These are phyloP conservation scores for Schwanniomyces sp. DNA, from an alignment of 805 yeast species.

Conservation along the genomic window DNA sequence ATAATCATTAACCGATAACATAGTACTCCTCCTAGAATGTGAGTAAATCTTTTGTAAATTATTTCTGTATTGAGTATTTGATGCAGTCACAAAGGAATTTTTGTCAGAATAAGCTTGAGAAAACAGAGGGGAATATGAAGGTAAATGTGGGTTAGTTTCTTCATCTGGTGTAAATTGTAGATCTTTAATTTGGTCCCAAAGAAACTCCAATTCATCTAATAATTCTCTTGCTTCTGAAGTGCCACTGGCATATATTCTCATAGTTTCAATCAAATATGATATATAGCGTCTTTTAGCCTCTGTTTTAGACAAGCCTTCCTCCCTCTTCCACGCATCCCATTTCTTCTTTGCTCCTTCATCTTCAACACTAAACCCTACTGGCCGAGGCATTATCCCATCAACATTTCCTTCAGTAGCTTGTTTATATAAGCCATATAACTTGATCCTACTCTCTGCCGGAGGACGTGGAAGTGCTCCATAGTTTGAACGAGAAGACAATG, in stretches of 20 bases:
- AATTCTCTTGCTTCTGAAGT: constrained; percentile 66
- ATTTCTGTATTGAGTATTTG: constrained; percentile 28
- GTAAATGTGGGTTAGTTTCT: constrained; percentile 21
- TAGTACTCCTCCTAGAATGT: constrained; percentile 41
- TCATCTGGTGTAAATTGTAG: constrained; percentile 32
- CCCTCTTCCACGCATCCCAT: constrained; percentile 84
- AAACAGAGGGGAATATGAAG: constrained; percentile 35
- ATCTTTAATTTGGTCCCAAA: constrained; percentile 74
- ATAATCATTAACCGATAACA: constrained; percentile 34
- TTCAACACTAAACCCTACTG: constrained; percentile 57
- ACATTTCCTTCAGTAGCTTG: constrained; percentile 91
- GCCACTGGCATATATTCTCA: constrained; percentile 67
- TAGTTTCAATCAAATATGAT: constrained; percentile 65
- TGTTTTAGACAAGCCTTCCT: constrained; percentile 63
- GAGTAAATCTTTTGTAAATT: constrained; percentile 44
- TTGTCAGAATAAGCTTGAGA: constrained; percentile 36
- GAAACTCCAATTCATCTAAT: constrained; percentile 63
- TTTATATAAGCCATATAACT: constrained; percentile 78
- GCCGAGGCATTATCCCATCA: constrained; percentile 63
- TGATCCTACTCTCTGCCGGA: constrained; percentile 66
- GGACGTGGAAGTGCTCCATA: constrained; percentile 72
- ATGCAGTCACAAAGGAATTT: constrained; percentile 36
- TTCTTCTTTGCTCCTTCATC: constrained; percentile 69
- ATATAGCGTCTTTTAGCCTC: constrained; percentile 78
- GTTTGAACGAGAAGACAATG: constrained; percentile 64